Percentiles rank a stretch among this genome's conserved stretches.
Conservation (phyloP, 495 filamentous ascomycete genomes). For the Aspergillus nidulans region DNA sequence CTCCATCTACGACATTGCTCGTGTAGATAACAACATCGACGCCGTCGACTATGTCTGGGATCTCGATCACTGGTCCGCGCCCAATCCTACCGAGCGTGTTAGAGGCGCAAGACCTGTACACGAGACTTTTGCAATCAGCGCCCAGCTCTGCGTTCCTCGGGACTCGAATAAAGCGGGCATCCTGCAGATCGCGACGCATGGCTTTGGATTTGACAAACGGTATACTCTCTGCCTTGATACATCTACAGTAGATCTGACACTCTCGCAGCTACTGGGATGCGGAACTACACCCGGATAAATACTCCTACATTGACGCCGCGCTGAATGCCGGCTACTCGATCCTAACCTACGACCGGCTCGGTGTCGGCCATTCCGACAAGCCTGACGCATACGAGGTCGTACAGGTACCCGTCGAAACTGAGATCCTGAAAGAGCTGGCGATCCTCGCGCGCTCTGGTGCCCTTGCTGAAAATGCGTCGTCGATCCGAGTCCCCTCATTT, state of each 20-base stretch:
- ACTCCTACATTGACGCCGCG: constrained; percentile 2
- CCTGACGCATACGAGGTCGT: neutral
- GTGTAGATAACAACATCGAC: constrained; percentile 3
- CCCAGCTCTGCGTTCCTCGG: neutral
- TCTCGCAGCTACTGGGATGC: constrained; percentile 7
- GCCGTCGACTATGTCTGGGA: constrained; percentile 1
- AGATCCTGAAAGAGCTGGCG: neutral
- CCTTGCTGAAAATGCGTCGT: neutral
- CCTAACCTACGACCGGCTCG: constrained; percentile 6
- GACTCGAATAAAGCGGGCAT: neutral
- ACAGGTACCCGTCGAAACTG: neutral
- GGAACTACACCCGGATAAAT: neutral
- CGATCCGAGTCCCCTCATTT: neutral
- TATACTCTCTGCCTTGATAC: too few relatives aligned
- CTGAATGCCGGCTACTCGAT: constrained; percentile 1
- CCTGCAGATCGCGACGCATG: constrained; percentile 6
- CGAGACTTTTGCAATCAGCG: neutral
- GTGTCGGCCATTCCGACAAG: neutral
- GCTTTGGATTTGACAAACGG: constrained; percentile 2
- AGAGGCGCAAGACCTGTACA: neutral
- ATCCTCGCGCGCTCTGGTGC: neutral
- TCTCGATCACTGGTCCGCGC: neutral
- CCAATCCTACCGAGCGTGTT: neutral
- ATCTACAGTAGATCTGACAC: too few relatives aligned
- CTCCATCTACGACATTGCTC: neutral